Conservation (phyloP, 106 monocot species). For the Dendrobium officinale region DNA sequence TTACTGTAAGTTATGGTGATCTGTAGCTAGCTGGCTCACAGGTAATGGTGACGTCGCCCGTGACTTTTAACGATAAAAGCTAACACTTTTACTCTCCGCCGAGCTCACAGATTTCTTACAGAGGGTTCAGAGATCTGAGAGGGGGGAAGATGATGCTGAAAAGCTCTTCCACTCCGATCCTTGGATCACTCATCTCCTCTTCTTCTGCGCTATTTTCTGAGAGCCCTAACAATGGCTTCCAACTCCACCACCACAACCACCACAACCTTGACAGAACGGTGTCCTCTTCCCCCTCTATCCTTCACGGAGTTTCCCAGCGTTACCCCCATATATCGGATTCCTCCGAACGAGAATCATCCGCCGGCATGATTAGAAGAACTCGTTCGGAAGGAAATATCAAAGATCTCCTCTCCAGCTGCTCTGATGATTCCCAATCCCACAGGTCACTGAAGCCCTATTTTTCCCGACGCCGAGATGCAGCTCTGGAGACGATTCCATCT, state of each 20-base stretch:
- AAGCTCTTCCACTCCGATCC: slow-evolving; percentile 37
- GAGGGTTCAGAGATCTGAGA: not conserved
- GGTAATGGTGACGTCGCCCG: not conserved
- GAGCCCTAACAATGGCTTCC: slow-evolving; percentile 20
- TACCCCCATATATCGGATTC: slow-evolving; percentile 12
- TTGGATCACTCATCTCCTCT: slow-evolving; percentile 31
- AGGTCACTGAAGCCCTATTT: not conserved
- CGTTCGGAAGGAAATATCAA: slow-evolving; percentile 43
- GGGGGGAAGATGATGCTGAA: slow-evolving; percentile 26
- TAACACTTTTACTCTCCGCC: not conserved
- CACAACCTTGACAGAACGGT: not conserved
- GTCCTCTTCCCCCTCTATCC: not conserved
- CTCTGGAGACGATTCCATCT: slow-evolving; percentile 39
- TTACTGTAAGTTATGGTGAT: not conserved
- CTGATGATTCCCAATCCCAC: slow-evolving; percentile 5
- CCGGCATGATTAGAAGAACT: slow-evolving; percentile 19
- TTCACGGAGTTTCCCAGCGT: slow-evolving; percentile 14
- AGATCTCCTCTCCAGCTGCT: slow-evolving; percentile 15
- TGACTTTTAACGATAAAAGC: not conserved
- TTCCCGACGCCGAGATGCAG: not conserved
- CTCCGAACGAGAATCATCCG: slow-evolving; percentile 10
- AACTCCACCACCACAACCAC: slow-evolving; percentile 11
- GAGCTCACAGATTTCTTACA: not conserved
- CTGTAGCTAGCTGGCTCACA: not conserved
- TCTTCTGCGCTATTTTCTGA: slow-evolving; percentile 16